Evolutionary conservation across 208 protist species (phyloP), one percentile per base, ranked within the genome.

Genomic region (Porcisia hertigi): DNA sequence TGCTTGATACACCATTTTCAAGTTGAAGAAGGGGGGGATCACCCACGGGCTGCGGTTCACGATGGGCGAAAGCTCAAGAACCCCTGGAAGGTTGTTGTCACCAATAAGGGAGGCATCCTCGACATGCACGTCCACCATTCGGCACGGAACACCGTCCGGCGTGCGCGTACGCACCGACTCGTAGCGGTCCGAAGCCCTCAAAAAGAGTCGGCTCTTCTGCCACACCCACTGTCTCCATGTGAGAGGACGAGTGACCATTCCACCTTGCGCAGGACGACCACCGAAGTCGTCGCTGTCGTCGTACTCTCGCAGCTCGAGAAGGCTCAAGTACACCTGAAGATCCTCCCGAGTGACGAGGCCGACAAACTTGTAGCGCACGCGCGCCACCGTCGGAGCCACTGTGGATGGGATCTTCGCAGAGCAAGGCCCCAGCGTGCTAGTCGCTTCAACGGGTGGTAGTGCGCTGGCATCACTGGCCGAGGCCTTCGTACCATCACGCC

Each of bases 1-100:
- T 12, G 96, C 92, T 57, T 92, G 81, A 77, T 97, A 98, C 3
- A 87, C 86, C 89, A 97, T 95, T 57, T 94, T 76, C 25, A 97
- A 74, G 53, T 97, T 93, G 74, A 96, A 94, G 82, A 91, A 94
- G 8, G 85, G 88, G 1, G 90, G 85, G 34, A 97, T 91, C 36
- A 97, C 92, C 93, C 90, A 97, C 45, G 95, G 94, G 66, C 88
- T 94, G 65, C 92, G 88, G 82, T 98, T 97, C 55, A 98, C 86
- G 73, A 96, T 92, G 34, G 92, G 59, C 8, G 89, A 92, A 62
- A 97, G 72, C 63, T 95, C 88, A 23, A 97, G 49, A 20, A 92
- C 84, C 0, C 79, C 77, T 12, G 90, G 92, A 53, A 96, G 84
- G 52, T 60, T 53, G 62, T 57, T 71, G 30, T 72, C 73, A 25